These are phyloP conservation scores for Trichophyton simii DNA, from an alignment of 2,329 filamentous ascomycete genomes.

Conservation along the genomic window DNA sequence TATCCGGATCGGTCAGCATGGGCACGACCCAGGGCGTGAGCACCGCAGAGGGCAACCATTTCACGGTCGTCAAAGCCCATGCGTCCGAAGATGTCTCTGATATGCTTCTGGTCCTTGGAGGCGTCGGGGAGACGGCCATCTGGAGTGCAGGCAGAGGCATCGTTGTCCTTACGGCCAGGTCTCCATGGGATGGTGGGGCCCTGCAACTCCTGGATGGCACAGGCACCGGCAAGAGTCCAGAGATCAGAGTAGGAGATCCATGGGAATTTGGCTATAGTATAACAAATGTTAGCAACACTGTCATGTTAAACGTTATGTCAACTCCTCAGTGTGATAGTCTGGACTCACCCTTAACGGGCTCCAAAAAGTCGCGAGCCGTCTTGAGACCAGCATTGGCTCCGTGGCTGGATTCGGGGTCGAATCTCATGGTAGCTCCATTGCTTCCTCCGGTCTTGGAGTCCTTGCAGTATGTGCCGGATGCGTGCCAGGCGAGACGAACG, in stretches of 20 bases:
- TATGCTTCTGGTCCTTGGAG: constrained; percentile 62
- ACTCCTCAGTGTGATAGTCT: neutral
- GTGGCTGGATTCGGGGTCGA: constrained; percentile 75
- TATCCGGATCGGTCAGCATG: constrained; percentile 82
- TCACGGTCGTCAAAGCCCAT: constrained; percentile 98
- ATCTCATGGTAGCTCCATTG: constrained; percentile 96
- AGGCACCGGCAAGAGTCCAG: constrained; percentile 81
- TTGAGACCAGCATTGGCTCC: constrained; percentile 87
- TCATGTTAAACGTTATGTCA: neutral
- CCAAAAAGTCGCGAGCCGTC: constrained; percentile 78
- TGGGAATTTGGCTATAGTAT: constrained; percentile 57
- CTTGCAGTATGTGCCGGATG: constrained; percentile 82
- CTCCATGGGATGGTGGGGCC: constrained; percentile 79
- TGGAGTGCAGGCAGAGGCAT: constrained; percentile 75
- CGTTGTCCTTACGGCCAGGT: constrained; percentile 69
- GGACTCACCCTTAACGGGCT: constrained; percentile 67
- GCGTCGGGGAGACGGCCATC: constrained; percentile 84
- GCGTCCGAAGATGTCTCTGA: constrained; percentile 83
- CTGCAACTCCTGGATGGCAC: constrained; percentile 88
- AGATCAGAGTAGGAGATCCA: constrained; percentile 97
- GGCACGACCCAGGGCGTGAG: constrained; percentile 78
- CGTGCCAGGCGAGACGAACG: constrained; percentile 85
- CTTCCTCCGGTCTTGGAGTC: constrained; percentile 78
- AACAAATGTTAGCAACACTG: constrained; percentile 8
- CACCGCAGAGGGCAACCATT: constrained; percentile 80